Conservation (phyloP, 768 basidiomycete genomes). For the Lyophyllum atratum region DNA sequence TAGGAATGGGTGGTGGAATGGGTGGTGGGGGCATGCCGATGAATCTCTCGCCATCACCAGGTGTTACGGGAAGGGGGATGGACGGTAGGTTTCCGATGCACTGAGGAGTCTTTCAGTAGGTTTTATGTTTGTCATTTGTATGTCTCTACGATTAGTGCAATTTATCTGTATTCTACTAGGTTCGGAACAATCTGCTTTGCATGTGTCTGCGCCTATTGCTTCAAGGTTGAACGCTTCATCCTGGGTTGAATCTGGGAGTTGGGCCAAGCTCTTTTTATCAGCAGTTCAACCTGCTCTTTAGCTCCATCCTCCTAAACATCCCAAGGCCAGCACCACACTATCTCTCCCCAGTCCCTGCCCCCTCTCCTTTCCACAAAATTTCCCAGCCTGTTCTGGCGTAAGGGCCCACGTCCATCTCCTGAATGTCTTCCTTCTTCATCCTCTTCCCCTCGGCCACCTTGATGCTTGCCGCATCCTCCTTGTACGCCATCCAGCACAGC, state of each 20-base stretch:
- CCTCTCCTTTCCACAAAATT: slow-evolving; percentile 21
- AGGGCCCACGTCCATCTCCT: slow-evolving; percentile 48
- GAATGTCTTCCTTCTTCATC: slow-evolving; percentile 40
- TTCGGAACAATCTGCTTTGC: neutral
- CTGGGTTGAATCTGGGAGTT: no score
- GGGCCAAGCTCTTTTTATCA: slow-evolving; percentile 29
- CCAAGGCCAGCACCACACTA: slow-evolving; percentile 40
- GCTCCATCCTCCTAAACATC: slow-evolving; percentile 55
- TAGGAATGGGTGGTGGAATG: slow-evolving; percentile 28
- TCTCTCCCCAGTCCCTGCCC: slow-evolving; percentile 39
- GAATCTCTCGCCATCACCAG: slow-evolving; percentile 26
- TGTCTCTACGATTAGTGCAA: slow-evolving; percentile 9
- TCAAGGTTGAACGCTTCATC: no score
- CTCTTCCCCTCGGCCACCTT: slow-evolving; percentile 46
- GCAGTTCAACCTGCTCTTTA: slow-evolving; percentile 32
- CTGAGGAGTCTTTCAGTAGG: slow-evolving; percentile 10
- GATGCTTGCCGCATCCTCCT: slow-evolving; percentile 38
- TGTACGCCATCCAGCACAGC: slow-evolving; percentile 48
- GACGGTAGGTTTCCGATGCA: slow-evolving; percentile 32
- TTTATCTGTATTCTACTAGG: neutral
- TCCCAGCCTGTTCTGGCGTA: slow-evolving; percentile 30
- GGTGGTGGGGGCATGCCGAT: slow-evolving; percentile 30
- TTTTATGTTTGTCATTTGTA: slow-evolving; percentile 13
- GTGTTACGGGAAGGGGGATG: slow-evolving; percentile 26
- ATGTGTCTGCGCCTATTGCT: no score